phyloP scores from a whole-genome alignment of 352 stramenopile genomes.

The Pythium aphanidermatum region DNA sequence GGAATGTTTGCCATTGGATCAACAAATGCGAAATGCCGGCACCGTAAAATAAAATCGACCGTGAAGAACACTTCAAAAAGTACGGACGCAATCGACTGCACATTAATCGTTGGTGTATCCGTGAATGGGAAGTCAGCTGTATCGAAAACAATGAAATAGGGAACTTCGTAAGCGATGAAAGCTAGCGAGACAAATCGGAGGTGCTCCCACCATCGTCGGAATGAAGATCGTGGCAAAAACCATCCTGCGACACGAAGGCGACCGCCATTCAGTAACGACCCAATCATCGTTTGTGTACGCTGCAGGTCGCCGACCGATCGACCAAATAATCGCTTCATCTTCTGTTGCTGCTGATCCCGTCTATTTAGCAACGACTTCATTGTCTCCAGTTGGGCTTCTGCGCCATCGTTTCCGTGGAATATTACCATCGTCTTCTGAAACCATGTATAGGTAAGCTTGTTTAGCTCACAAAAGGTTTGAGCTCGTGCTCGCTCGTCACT shows the following conservation, averaged over 20 bases:
- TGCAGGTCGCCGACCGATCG: constrained; percentile 23
- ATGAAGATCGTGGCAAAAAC: constrained; percentile 43
- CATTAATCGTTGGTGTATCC: constrained; percentile 24
- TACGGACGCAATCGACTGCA: constrained; percentile 45
- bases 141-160: constrained; percentile 65
- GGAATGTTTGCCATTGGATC: constrained; percentile 57
- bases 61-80: constrained; percentile 55
- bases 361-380: constrained; percentile 52
- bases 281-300: background rate
- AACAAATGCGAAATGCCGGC: constrained; percentile 58
- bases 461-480: constrained; percentile 69
- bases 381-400: constrained; percentile 25
- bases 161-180: constrained; percentile 63
- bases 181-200: constrained; percentile 33
- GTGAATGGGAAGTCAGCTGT: constrained; percentile 48
- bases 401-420: constrained; percentile 39
- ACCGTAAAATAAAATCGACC: constrained; percentile 41
- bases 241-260: constrained; percentile 10
- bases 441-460: constrained; percentile 46
- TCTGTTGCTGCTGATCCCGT: constrained; percentile 65
- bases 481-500: constrained; percentile 46
- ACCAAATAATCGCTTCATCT: constrained; percentile 72
- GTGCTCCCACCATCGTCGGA: constrained; percentile 59
- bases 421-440: constrained; percentile 48
- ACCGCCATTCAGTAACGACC: background rate